Evolutionary conservation across 306 rosid species (phyloP), one percentile per base, ranked within the genome.

Genomic region (Vigna nakashimae): DNA sequence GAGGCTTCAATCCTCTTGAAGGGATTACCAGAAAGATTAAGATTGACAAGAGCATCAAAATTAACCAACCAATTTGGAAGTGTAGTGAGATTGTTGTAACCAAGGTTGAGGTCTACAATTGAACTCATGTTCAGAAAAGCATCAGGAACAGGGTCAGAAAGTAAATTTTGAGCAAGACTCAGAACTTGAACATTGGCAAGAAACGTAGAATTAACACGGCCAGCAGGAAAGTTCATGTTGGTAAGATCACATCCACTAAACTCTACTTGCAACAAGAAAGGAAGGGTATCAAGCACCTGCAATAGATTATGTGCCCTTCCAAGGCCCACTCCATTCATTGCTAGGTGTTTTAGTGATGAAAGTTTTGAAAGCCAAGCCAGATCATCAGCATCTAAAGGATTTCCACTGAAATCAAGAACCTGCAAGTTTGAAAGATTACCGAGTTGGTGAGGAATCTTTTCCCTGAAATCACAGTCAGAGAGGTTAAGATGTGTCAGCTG

Each of bases 401-500:
- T 32, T 65, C 6, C 26, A 4, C 79, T 48, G 32, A 62, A 48
- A 70, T 26, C 73, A 57, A 78, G 80, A 78, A 13, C 53, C 10
- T 12, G 45, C 68, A 64, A 16, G 63, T 52, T 73, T 10, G 40
- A 18, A 20, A 66, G 72, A 43, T 66, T 66, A 22, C 55, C 53
- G 43, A 66, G 38, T 43, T 45, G 53, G 34, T 18, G 32, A 65
- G 52, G 71, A 66, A 42, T 1, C 12, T 66, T 66, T 14, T 52
- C 53, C 5, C 0, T 6, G 38, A 66, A 66, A 4, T 13, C 55
- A 43, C 53, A 20, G 53, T 22, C 0, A n/a, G 72, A 66, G 36
- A 66, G 55, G 18, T 42, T 42, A 43, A 66, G 72, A 43, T 66
- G 22, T 11, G 50, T 45, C 13, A 66, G 20, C 2, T 42, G 72